Evolutionary conservation across 305 asterid genomes (phyloP).

Genomic region (Fraxinus dipetala): DNA sequence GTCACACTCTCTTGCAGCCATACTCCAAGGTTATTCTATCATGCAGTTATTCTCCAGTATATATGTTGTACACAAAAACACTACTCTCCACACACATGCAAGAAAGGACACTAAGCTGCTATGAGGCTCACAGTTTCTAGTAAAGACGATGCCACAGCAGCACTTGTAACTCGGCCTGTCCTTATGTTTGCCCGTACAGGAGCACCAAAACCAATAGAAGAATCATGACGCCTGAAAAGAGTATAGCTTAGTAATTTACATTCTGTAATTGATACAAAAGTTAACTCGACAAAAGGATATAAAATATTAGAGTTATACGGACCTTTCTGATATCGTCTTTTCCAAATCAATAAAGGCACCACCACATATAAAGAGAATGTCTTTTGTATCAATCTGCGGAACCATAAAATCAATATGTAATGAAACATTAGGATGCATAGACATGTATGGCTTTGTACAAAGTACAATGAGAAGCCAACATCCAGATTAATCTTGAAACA

Average conservation of each 20-base stretch:
- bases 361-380: slow-evolving; percentile 91
- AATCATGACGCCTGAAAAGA: slow-evolving; percentile 84
- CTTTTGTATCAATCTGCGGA: slow-evolving; percentile 89
- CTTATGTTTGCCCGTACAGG: slow-evolving; percentile 95
- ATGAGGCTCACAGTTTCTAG: slow-evolving; percentile 67
- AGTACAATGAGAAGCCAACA: not conserved
- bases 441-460: not conserved
- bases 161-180: slow-evolving; percentile 62
- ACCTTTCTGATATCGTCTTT: slow-evolving; percentile 96
- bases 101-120: not conserved
- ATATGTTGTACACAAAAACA: not conserved
- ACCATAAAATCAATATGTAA: not conserved
- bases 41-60: not conserved
- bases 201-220: slow-evolving; percentile 95
- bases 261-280: slow-evolving; percentile 19
- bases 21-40: not conserved
- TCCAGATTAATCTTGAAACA: not conserved
- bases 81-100: not conserved
- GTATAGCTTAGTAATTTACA: slow-evolving; percentile 20
- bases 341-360: slow-evolving; percentile 97
- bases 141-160: slow-evolving; percentile 81
- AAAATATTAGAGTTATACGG: slow-evolving; percentile 5
- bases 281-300: not conserved
- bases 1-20: not conserved
- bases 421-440: not conserved